Base-by-base conservation (phyloP, 1,139 yeast species). In the Hemisphaericaspora subhashii region DNA sequence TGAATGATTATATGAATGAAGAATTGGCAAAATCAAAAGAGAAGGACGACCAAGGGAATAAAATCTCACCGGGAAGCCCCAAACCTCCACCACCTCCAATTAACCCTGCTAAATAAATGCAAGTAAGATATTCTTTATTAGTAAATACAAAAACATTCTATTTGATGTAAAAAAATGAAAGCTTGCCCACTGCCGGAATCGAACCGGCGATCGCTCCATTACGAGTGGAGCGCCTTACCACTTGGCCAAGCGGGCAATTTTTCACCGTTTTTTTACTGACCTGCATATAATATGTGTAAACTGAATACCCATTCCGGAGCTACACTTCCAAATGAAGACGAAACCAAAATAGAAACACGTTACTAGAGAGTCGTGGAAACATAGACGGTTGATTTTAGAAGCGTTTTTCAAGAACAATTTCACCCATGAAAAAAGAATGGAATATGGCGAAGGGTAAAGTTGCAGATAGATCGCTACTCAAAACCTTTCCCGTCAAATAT, bases 161-260 rank as follows among this genome's bases (percentile, higher is more conserved):
- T 7, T 20, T 20, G 9, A 20, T 27, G 18, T 15, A 26, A 35
- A 12, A 23, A 23, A 15, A 24, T 27, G 27, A 16, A 45, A 32
- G 34, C 29, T 16, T 68, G 74, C 74, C 74, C 71, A 62, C 69
- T 69, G 73, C 62, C 75, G 74, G 75, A 68, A 64, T 69, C 72
- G 75, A 69, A 69, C 75, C 74, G 74, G 62, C 73, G 75, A 68
- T 69, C 74, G 74, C 74, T 68, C 72, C 75, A 70, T 70, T 70
- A 46, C 50, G 50, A 46, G 50, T 70, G 75, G 72, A 69, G 74
- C 69, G 76, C 76, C 75, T 68, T 69, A 69, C 74, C 74, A 69
- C 75, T 70, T 68, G 76, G 75, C 74, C 75, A 68, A 68, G 69
- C 66, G 71, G 74, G 74, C 48, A 38, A 42, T 18, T 25, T 33